Evolutionary conservation across 2,329 filamentous ascomycete species (phyloP).

Genomic region (Xylaria sp.): DNA sequence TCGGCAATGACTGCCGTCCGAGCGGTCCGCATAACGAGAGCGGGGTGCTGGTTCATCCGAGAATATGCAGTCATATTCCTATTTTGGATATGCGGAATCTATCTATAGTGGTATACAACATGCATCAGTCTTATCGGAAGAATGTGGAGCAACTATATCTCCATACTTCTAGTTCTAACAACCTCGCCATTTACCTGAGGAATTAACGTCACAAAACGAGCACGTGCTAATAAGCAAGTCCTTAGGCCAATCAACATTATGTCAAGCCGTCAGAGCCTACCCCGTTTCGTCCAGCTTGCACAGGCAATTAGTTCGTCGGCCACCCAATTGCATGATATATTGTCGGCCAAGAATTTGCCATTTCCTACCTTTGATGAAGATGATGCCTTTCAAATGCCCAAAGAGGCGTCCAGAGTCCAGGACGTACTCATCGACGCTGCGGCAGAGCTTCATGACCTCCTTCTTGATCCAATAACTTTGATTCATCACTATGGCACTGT

Average conservation of each 20-base stretch:
- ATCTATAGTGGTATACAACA: background rate
- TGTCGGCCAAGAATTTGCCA: background rate
- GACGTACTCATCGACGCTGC: background rate
- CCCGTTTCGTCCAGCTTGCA: background rate
- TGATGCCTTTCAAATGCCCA: background rate
- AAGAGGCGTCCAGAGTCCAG: background rate
- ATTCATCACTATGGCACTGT: background rate
- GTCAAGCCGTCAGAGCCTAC: background rate
- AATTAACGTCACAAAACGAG: too few species aligned
- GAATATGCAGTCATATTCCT: background rate
- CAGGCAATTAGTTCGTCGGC: conserved; percentile 2
- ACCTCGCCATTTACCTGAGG: background rate
- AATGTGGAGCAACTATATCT: background rate
- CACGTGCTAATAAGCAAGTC: background rate
- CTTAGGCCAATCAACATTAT: background rate
- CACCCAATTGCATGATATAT: background rate
- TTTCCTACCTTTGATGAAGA: background rate
- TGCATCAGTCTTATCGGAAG: background rate
- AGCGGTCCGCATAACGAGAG: background rate
- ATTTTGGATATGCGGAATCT: background rate
- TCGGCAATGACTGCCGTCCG: background rate
- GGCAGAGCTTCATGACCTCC: background rate
- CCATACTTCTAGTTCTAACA: background rate
- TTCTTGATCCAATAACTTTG: background rate
- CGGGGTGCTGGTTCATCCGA: background rate